A percentile compares a stretch with the other conserved stretches of the same genome.
Evolutionary conservation across 352 stramenopile species (phyloP).

Genomic region (Phytophthora nicotianae): DNA sequence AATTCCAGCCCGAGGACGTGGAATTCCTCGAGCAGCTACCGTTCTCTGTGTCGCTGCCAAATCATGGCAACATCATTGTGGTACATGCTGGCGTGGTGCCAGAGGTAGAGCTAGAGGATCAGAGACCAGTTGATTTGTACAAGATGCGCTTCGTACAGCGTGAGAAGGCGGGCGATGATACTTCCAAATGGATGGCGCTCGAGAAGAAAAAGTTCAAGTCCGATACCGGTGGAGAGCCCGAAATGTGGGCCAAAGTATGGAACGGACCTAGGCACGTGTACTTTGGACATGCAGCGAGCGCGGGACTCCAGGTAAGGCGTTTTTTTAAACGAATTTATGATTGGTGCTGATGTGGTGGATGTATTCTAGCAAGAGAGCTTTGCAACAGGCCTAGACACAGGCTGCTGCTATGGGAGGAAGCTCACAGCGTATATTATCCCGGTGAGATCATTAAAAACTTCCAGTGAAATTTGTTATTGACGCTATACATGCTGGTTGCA

Average conservation of each 20-base stretch:
- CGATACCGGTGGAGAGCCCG: conserved; percentile 28
- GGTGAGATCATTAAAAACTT: conserved; percentile 29
- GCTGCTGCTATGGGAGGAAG: conserved; percentile 88
- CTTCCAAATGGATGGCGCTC: conserved; percentile 29
- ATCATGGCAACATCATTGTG: conserved; percentile 54
- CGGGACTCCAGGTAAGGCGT: conserved; percentile 74
- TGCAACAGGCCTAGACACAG: conserved; percentile 92
- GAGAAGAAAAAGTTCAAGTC: conserved; percentile 40
- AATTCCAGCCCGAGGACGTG: conserved; percentile 63
- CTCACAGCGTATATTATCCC: conserved; percentile 91
- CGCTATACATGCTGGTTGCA: conserved; percentile 16
- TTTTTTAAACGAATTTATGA: neutral
- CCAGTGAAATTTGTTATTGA: conserved; percentile 7
- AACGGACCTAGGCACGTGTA: conserved; percentile 79
- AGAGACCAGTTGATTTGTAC: conserved; percentile 91
- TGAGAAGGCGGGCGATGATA: conserved; percentile 35
- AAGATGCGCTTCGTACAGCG: conserved; percentile 88
- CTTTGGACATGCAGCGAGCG: conserved; percentile 92
- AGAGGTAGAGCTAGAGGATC: conserved; percentile 68
- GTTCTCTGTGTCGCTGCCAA: conserved; percentile 73
- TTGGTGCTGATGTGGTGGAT: conserved; percentile 2
- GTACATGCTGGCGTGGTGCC: conserved; percentile 80
- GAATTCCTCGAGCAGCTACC: conserved; percentile 75
- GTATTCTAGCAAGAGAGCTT: conserved; percentile 72
- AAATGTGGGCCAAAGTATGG: conserved; percentile 85